Conservation (phyloP, 1,284 basidiomycete species). For the Heimioporus punctisporus region DNA sequence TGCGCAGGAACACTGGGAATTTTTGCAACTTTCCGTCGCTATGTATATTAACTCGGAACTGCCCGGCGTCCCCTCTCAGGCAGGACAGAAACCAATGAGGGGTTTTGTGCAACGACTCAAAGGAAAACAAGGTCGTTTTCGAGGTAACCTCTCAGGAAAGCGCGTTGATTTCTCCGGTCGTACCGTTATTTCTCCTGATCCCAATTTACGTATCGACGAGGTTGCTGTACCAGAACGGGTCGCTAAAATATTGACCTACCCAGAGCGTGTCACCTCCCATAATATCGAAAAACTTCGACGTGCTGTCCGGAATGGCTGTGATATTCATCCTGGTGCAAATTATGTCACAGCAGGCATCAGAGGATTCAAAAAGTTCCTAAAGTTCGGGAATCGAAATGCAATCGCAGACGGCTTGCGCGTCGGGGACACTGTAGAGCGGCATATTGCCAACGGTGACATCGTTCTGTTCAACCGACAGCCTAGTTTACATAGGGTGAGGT, state of each 20-base stretch:
- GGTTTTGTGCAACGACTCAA: conserved; percentile 99
- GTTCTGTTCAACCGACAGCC: conserved; percentile 99
- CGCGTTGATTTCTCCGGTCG: conserved; percentile 99
- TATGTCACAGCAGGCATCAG: conserved; percentile 83
- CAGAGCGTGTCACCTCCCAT: conserved; percentile 93
- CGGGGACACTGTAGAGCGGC: conserved; percentile 93
- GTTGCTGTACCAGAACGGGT: conserved; percentile 98
- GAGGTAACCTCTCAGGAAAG: conserved; percentile 98
- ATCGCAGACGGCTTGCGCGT: conserved; percentile 81
- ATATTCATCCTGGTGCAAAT: conserved; percentile 96
- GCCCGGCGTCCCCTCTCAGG: conserved; percentile 87
- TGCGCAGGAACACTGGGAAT: conserved; percentile 96
- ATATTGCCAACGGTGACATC: conserved; percentile 96
- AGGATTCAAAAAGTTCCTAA: conserved; percentile 86
- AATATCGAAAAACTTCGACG: conserved; percentile 84
- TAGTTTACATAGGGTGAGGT: conserved; percentile 87
- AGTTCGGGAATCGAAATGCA: conserved; percentile 75
- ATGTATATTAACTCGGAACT: conserved; percentile 99
- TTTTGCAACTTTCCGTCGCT: conserved; percentile 92
- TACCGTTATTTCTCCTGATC: conserved; percentile 99
- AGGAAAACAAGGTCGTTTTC: conserved; percentile 98
- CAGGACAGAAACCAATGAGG: conserved; percentile 90
- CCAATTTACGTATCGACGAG: conserved; percentile 97
- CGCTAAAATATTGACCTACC: conserved; percentile 96
- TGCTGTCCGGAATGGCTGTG: conserved; percentile 90